Base-by-base conservation (phyloP, 257 asterid species). In the Haberlea rhodopensis region DNA sequence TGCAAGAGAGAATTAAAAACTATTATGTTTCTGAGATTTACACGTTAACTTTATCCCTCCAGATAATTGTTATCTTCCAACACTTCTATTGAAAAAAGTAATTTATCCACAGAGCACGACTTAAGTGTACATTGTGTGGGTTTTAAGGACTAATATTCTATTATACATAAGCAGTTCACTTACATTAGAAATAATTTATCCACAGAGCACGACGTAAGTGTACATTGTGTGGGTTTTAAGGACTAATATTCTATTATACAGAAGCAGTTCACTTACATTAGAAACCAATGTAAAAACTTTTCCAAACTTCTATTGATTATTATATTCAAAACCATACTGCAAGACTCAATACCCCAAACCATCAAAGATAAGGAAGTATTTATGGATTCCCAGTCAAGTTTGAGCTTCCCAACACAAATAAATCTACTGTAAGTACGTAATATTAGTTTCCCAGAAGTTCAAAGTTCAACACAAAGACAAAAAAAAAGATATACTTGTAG, bases 401-500 rank as follows among this genome's bases (percentile, higher is more conserved):
- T 40, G 49, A 40, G 49, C 49, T 40, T 40, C 19, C 49, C 49
- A 40, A 40, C 19, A 15, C 13, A 40, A 40, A 40, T 40, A 40
- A 40, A 40, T 40, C 6, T 40, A 40, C 19, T 40, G 49, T 1
- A 40, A 40, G 49, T 9, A 34, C 4, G 43, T 34, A 34, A n/a
- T 9, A 34, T 34, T 8, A 1, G 2, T 34, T 34, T 10, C 43
- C 2, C 15, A 32, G 43, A 32, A 8, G 43, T 32, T 34, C 43
- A 9, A 60, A 21, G 53, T 37, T 23, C 54, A 61, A 27, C 8
- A 37, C 10, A 40, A 16, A 3, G 25, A 26, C 20, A 6, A n/a
- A 8, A 8, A 31, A 34, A 66, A 67, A 37, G 71, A 72, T 70
- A 63, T 82, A 90, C 97, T 73, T 71, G 96, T 73, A n/a, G 40